Percentiles rank a stretch among this genome's conserved stretches.
Conservation (phyloP, 2,329 filamentous ascomycete genomes). For the Pseudopyricularia javanii region DNA sequence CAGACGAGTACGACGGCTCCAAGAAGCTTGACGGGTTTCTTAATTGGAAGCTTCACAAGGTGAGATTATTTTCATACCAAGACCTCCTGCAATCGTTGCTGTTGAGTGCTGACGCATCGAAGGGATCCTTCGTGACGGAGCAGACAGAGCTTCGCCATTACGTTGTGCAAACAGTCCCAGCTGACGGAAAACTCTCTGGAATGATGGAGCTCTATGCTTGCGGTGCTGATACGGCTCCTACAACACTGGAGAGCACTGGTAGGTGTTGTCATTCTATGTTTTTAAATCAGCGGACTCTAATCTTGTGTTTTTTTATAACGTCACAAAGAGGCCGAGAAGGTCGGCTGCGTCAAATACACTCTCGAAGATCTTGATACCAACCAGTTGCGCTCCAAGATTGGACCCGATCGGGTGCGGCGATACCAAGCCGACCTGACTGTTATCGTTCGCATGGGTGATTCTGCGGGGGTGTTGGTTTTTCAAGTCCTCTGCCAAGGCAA, state of each 20-base stretch:
- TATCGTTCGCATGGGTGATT: not conserved
- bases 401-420: not conserved
- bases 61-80: too few species aligned
- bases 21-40: not conserved
- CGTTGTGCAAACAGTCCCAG: not conserved
- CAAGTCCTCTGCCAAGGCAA: not conserved
- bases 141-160: not conserved
- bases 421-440: not conserved
- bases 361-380: not conserved
- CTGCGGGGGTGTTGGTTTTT: not conserved
- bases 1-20: not conserved
- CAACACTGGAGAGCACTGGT: not conserved
- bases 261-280: not conserved
- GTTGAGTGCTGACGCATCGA: not conserved
- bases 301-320: not conserved
- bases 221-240: not conserved
- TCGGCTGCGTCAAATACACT: not conserved
- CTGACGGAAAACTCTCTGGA: not conserved
- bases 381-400: not conserved
- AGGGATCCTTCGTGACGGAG: not conserved
- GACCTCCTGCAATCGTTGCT: not conserved
- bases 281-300: not conserved
- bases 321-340: not conserved
- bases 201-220: not conserved
- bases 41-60: not conserved